These are phyloP conservation scores for Penicillium sumatraense DNA, from an alignment of 2,329 filamentous ascomycete species.

Conservation along the genomic window DNA sequence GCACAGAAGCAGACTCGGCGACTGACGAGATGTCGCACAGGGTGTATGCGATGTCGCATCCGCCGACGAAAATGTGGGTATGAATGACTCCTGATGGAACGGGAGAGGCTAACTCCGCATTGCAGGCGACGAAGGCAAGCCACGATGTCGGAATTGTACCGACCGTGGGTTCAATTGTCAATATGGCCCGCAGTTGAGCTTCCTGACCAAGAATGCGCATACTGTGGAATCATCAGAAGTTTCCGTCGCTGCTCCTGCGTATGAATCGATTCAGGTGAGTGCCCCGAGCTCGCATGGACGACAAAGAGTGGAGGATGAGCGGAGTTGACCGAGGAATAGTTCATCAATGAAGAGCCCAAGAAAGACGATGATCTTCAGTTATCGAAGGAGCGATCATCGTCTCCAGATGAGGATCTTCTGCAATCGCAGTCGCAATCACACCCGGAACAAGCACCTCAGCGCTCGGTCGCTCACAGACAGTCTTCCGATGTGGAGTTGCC, in stretches of 20 bases:
- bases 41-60: conserved; percentile 55
- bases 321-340: conserved; percentile 20
- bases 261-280: conserved; percentile 28
- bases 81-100: neutral
- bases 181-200: conserved; percentile 54
- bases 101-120: neutral
- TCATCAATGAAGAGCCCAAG: conserved; percentile 31
- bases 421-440: neutral
- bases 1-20: conserved; percentile 18
- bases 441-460: neutral
- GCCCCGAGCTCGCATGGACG: too few species aligned
- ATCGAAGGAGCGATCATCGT: neutral
- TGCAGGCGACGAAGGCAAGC: conserved; percentile 57
- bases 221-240: conserved; percentile 37
- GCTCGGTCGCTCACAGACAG: neutral
- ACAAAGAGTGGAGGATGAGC: neutral
- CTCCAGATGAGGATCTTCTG: neutral
- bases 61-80: conserved; percentile 55
- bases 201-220: conserved; percentile 55
- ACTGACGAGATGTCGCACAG: conserved; percentile 41
- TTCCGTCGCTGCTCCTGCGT: conserved; percentile 10
- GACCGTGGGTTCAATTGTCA: conserved; percentile 54
- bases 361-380: conserved; percentile 10
- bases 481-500: neutral
- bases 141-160: conserved; percentile 54